A percentile compares a stretch with the other conserved stretches of the same genome.
Evolutionary conservation across 805 yeast species (phyloP).

Genomic region (Wickerhamiella alocasiicola): DNA sequence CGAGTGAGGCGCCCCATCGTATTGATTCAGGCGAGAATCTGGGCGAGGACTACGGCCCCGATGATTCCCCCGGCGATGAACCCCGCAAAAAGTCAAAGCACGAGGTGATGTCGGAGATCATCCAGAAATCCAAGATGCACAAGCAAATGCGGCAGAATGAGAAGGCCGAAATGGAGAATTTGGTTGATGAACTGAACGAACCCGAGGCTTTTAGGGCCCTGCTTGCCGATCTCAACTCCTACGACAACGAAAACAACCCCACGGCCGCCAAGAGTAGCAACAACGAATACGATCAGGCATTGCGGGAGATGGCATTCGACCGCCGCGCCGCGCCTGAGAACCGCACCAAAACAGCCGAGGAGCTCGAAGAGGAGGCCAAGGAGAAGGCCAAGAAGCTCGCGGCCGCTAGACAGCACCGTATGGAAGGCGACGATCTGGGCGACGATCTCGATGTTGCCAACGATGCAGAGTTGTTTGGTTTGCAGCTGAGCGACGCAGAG

Average conservation of each 20-base stretch:
- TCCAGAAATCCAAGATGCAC: slow-evolving; percentile 33
- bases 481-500: slow-evolving; percentile 15
- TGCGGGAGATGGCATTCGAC: slow-evolving; percentile 32
- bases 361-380: slow-evolving; percentile 28
- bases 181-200: slow-evolving; percentile 29
- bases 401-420: slow-evolving; percentile 28
- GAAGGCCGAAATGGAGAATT: slow-evolving; percentile 27
- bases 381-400: slow-evolving; percentile 26
- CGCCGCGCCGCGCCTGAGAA: slow-evolving; percentile 32
- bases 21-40: slow-evolving; percentile 16
- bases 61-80: slow-evolving; percentile 26
- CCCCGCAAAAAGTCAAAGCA: slow-evolving; percentile 29
- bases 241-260: slow-evolving; percentile 7
- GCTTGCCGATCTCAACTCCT: slow-evolving; percentile 22
- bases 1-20: slow-evolving; percentile 28
- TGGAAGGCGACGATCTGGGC: slow-evolving; percentile 31
- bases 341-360: slow-evolving; percentile 34
- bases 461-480: slow-evolving; percentile 32
- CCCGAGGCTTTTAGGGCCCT: slow-evolving; percentile 26
- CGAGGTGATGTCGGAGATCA: slow-evolving; percentile 35
- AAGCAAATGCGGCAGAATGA: slow-evolving; percentile 32
- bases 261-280: slow-evolving; percentile 5
- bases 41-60: neutral
- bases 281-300: slow-evolving; percentile 26
- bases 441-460: slow-evolving; percentile 25